Evolutionary conservation across 495 filamentous ascomycete species (phyloP), one percentile per base, ranked within the genome.

Genomic region (Pseudevernia furfuracea): DNA sequence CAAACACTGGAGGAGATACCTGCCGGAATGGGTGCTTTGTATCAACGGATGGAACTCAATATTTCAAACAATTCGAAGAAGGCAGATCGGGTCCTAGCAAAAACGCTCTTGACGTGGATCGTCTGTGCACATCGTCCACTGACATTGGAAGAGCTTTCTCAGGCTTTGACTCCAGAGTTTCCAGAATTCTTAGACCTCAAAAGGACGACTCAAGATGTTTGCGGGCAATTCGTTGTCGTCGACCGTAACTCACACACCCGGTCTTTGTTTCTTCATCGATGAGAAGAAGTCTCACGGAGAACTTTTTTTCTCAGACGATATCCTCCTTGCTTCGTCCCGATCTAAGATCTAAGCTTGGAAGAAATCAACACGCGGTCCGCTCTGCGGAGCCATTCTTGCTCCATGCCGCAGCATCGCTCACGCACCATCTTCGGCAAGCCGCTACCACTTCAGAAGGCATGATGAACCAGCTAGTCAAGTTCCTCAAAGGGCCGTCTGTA

Each of bases 171-270:
- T 25, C 59, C 73, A 19, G 75, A 77, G 46, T 63, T 67, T 39
- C 63, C 67, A 2, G 66, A 75, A 30, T 60, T 74, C 36, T 64
- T 62, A 17, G 72, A 74, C 38, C 58, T 77, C 5, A 58, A 69
- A 19, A 53, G 68, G 21, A 69, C 68, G 17, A 71, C 78, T 28
- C n/a, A 25, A 9, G 61, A 70, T n/a, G 48, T 76, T 14, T 79
- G 76, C 68, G 76, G 75, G 30, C 71, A 77, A 32, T 70, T 79
- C 28, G 62, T 77, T 10, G 28, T 59, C n/a, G 63, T 79, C 21
- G 69, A 77, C 55, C 61, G 64, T 56, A 48, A 32, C n/a, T 57
- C 53, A 3, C 64, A 61, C 39, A 10, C 53, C 43, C 12, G 48
- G 36, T 36, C 43, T 41, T 21, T 17, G 61, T 19, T 46, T 62